phyloP scores from a whole-genome alignment of 2,329 filamentous ascomycete species.

The Phyllosticta citrichinensis region DNA sequence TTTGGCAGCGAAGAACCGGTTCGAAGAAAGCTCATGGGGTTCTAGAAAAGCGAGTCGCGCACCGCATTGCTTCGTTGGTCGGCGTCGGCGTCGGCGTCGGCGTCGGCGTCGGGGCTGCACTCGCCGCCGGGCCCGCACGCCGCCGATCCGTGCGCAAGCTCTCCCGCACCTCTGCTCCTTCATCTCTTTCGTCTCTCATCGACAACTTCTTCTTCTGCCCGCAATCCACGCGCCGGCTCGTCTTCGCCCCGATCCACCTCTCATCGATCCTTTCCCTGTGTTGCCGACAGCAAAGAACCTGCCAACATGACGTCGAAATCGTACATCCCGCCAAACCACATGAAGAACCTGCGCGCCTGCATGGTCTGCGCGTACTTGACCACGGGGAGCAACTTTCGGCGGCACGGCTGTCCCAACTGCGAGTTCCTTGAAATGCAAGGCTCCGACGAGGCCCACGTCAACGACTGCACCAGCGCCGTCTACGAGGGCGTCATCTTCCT shows the following conservation, averaged over 20 bases:
- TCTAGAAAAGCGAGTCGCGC: background rate
- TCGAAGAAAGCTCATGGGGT: background rate
- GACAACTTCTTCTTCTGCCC: background rate
- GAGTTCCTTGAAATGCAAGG: constrained; percentile 80
- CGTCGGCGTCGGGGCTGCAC: background rate
- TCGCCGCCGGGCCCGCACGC: background rate
- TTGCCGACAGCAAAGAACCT: background rate
- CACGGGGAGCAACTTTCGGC: constrained; percentile 69
- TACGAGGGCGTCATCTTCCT: constrained; percentile 89
- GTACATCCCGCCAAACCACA: constrained; percentile 57
- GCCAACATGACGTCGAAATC: constrained; percentile 1
- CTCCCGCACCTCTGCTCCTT: background rate
- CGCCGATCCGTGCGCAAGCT: background rate
- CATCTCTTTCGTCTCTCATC: background rate
- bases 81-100: background rate
- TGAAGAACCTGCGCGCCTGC: constrained; percentile 85
- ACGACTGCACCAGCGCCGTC: constrained; percentile 90
- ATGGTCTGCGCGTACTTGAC: constrained; percentile 98
- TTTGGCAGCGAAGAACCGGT: background rate
- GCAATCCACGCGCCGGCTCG: background rate
- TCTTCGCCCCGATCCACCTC: background rate
- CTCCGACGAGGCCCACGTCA: constrained; percentile 63
- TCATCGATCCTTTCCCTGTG: background rate
- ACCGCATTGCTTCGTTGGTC: background rate
- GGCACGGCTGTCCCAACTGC: constrained; percentile 91